Conservation (phyloP, 1,284 basidiomycete species). For the Ceratobasidium theobromae region DNA sequence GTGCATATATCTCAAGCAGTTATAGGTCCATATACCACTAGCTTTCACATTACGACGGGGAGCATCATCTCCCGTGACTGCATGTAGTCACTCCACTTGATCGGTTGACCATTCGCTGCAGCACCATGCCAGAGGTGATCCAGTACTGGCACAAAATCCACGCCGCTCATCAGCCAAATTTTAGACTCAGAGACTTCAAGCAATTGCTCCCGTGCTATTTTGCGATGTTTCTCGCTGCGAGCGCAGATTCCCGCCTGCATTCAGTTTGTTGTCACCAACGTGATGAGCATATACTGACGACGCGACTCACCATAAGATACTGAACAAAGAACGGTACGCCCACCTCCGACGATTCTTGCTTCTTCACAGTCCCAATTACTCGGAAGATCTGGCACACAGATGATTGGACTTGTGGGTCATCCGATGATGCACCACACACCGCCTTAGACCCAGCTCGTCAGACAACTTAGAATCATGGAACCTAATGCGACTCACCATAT, state of each 20-base stretch:
- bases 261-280: neutral
- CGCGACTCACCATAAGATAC: neutral
- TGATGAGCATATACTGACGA: neutral
- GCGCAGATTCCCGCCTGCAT: constrained; percentile 9
- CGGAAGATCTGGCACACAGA: neutral
- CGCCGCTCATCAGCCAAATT: neutral
- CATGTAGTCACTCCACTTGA: neutral
- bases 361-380: neutral
- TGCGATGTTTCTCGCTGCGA: constrained; percentile 18
- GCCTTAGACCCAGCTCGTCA: neutral
- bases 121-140: constrained; percentile 18
- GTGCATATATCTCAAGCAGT: no score
- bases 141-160: constrained; percentile 15
- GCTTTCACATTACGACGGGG: neutral
- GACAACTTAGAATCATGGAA: neutral
- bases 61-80: neutral
- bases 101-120: neutral
- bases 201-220: neutral
- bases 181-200: neutral
- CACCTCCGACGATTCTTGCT: neutral
- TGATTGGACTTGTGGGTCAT: neutral
- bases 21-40: no score
- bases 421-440: constrained; percentile 2
- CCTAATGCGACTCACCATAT: neutral
- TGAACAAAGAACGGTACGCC: neutral